A percentile compares a stretch with the other conserved stretches of the same genome.
These are phyloP conservation scores for Pisolithus sp. DNA, from an alignment of 768 basidiomycete genomes.

Conservation along the genomic window DNA sequence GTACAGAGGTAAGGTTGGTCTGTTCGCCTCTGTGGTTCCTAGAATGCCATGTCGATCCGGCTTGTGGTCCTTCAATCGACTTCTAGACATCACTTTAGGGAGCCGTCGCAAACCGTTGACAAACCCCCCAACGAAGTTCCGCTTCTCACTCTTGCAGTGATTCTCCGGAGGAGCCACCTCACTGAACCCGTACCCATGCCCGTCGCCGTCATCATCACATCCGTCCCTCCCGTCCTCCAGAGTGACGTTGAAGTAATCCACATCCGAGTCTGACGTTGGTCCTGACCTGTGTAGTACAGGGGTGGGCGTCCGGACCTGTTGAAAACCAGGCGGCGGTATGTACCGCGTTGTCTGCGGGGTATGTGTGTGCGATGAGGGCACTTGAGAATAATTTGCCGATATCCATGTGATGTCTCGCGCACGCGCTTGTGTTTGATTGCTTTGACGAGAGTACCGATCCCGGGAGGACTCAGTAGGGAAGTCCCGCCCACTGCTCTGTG, in stretches of 20 bases:
- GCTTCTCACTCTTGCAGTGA: constrained; percentile 27
- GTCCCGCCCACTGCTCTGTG: constrained; percentile 23
- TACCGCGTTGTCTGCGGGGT: constrained; percentile 25
- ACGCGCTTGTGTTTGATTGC: constrained; percentile 20
- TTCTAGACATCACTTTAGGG: constrained; percentile 29
- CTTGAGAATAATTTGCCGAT: constrained; percentile 21
- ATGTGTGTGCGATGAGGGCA: constrained; percentile 21
- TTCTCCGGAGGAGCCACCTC: constrained; percentile 15
- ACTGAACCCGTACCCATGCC: constrained; percentile 19
- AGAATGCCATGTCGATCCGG: constrained; percentile 9
- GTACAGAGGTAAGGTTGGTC: constrained; percentile 15
- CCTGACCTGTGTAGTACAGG: constrained; percentile 24
- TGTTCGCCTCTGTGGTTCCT: constrained; percentile 8
- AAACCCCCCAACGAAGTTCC: constrained; percentile 25
- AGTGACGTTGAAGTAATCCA: constrained; percentile 31
- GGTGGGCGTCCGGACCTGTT: constrained; percentile 20
- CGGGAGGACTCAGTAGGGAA: constrained; percentile 20
- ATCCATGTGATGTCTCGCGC: constrained; percentile 28
- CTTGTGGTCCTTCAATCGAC: constrained; percentile 22
- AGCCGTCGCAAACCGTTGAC: constrained; percentile 25
- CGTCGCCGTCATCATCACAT: constrained; percentile 7
- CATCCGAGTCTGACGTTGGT: constrained; percentile 25
- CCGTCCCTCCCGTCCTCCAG: constrained; percentile 22
- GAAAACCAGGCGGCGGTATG: constrained; percentile 12
- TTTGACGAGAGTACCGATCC: constrained; percentile 26